A percentile compares a stretch with the other conserved stretches of the same genome.
Evolutionary conservation across 2,329 filamentous ascomycete genomes (phyloP).

Genomic region (Fonsecaea erecta): DNA sequence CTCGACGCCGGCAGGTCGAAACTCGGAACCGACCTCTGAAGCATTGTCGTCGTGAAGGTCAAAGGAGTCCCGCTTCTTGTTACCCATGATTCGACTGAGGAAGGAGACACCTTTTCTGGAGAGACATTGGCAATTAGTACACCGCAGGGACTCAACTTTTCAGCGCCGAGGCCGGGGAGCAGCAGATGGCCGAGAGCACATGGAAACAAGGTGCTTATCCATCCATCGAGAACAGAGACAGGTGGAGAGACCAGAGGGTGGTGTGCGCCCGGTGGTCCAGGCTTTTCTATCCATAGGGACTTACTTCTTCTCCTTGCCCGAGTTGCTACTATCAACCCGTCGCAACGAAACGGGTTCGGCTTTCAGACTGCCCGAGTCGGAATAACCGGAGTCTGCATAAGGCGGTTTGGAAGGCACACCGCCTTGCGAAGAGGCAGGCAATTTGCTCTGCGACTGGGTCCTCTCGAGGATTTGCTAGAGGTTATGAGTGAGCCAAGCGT

Average conservation of each 20-base stretch:
- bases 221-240: conserved; percentile 8
- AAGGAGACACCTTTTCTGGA: conserved; percentile 85
- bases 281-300: conserved; percentile 44
- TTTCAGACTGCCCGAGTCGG: conserved; percentile 43
- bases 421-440: conserved; percentile 51
- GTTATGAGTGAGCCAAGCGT: conserved; percentile 21
- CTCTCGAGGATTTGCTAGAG: conserved; percentile 66
- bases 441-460: conserved; percentile 64
- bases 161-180: not conserved
- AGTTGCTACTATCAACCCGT: conserved; percentile 43
- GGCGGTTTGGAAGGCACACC: conserved; percentile 43
- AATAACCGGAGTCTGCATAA: conserved; percentile 47
- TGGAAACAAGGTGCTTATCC: conserved; percentile 16
- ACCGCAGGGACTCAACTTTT: not conserved
- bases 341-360: conserved; percentile 38
- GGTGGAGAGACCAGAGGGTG: not conserved
- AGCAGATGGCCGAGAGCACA: conserved; percentile 13
- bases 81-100: conserved; percentile 78
- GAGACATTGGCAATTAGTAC: conserved; percentile 17
- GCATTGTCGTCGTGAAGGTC: conserved; percentile 60
- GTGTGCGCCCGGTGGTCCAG: no score
- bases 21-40: conserved; percentile 68
- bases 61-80: conserved; percentile 70
- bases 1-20: conserved; percentile 78
- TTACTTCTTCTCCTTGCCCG: conserved; percentile 68